These are phyloP conservation scores for Fraxinus floribunda DNA, from an alignment of 305 asterid species.

Conservation along the genomic window DNA sequence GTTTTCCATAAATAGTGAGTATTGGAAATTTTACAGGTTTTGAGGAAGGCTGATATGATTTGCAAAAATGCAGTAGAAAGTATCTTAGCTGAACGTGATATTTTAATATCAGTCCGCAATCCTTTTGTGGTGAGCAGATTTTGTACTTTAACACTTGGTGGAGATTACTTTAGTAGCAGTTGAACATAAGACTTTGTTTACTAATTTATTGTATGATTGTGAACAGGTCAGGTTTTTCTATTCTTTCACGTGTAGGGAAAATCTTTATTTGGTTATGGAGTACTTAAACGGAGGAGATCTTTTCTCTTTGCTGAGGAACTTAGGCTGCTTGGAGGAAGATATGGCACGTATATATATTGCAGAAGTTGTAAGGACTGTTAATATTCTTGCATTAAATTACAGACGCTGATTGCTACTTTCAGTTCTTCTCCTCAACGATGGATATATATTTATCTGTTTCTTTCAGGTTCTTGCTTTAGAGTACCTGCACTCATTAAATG, in stretches of 20 bases:
- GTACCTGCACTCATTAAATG: constrained; percentile 86
- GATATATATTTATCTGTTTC: constrained; percentile 22
- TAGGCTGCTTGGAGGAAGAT: constrained; percentile 98
- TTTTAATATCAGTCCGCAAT: constrained; percentile 92
- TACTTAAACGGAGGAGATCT: constrained; percentile 99
- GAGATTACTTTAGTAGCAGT: constrained; percentile 17
- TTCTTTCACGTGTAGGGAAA: constrained; percentile 99
- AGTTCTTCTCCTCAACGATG: constrained; percentile 16
- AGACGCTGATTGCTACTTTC: constrained; percentile 25
- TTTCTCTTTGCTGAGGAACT: constrained; percentile 79
- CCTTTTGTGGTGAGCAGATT: constrained; percentile 93
- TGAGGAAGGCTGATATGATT: constrained; percentile 95
- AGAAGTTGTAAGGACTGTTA: constrained; percentile 78
- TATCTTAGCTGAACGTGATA: constrained; percentile 96
- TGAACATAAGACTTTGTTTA: constrained; percentile 24
- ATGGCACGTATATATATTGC: constrained; percentile 89
- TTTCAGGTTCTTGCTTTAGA: constrained; percentile 96
- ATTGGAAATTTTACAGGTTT: constrained; percentile 25
- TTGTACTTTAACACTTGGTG: constrained; percentile 16
- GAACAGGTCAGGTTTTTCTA: constrained; percentile 99
- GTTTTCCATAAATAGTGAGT: constrained; percentile 21
- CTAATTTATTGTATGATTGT: constrained; percentile 53
- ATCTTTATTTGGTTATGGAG: constrained; percentile 98
- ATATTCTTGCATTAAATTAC: constrained; percentile 20
- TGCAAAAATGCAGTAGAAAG: constrained; percentile 97